Base-by-base conservation (phyloP, 208 protist genomes). In the Acanthamoeba triangularis region DNA sequence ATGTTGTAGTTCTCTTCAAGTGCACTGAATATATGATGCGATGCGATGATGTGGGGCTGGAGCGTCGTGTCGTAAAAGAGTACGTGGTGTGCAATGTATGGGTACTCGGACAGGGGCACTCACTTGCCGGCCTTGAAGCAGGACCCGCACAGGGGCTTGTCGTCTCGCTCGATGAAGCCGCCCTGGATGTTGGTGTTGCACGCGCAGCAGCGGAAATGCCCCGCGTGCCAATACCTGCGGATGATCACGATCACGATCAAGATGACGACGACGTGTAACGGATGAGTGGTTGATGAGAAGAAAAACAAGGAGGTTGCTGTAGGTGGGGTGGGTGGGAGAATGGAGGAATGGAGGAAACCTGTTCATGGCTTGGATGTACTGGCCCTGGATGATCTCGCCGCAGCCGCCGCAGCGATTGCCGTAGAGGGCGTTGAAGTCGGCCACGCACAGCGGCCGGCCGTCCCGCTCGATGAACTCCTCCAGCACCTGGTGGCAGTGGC, bases 321-420 rank as follows among this genome's bases (percentile, higher is more conserved):
- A 18, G 7, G 52, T 18, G 52, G 7, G 7, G 52, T 59, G 7
- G 7, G 52, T 59, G 18, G 23, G 3, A 16, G 23, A 16, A 63
- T 63, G 59, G 23, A 3, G 56, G 8, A 33, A 41, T 47, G 52
- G n/a, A 54, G 47, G 23, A 52, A 23, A 91, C 84, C 41, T 7
- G 84, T 91, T 91, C 84, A 91, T 91, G 49, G 84, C 84, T 69
- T 91, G 84, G 84, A 91, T 91, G 41, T 72, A 91, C 35, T 91
- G 56, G 47, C 84, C 84, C 59, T 91, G 84, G 33, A 91, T 91
- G 84, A 91, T 72, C 59, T 91, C 59, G 30, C 84, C 84, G 56
- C 84, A 91, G n/a, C 84, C 84, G 56, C 84, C 84, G 59, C 84
- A 72, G n/a, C 59, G 49, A 37, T 91, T 63, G 47, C 84, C 84